Conservation (phyloP, 2,329 filamentous ascomycete species). For the Alternaria arbusti region DNA sequence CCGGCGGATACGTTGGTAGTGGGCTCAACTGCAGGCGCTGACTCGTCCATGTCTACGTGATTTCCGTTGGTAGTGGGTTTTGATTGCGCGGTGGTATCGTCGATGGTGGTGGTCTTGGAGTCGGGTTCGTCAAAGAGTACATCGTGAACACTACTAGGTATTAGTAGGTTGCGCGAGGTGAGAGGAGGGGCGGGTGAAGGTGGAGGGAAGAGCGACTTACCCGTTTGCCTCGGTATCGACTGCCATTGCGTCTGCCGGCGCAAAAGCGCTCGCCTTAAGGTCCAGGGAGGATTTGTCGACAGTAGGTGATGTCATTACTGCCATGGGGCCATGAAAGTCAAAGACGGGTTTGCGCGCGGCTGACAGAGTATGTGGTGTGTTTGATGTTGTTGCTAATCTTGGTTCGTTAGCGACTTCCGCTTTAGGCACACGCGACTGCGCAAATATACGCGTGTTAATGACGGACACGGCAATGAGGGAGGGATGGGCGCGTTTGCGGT, state of each 20-base stretch:
- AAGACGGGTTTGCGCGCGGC: constrained; percentile 30
- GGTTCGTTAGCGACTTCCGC: constrained; percentile 22
- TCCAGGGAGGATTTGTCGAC: constrained; percentile 51
- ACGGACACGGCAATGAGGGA: constrained; percentile 3
- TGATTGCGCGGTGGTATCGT: constrained; percentile 28
- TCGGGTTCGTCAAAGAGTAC: constrained; percentile 46
- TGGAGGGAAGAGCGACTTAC: constrained; percentile 57
- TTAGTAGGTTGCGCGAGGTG: constrained; percentile 21
- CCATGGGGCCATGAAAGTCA: constrained; percentile 48
- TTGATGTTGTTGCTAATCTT: constrained; percentile 20
- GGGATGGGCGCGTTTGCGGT: constrained; percentile 19
- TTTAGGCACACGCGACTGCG: constrained; percentile 23
- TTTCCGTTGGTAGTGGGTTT: constrained; percentile 42
- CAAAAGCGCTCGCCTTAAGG: constrained; percentile 58
- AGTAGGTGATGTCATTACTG: constrained; percentile 49
- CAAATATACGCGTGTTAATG: constrained; percentile 21
- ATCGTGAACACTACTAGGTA: constrained; percentile 37
- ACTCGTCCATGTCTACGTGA: constrained; percentile 27
- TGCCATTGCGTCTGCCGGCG: constrained; percentile 59
- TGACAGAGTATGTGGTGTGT: constrained; percentile 14
- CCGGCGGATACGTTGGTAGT: constrained; percentile 51
- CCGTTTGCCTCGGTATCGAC: constrained; percentile 63
- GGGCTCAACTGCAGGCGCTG: constrained; percentile 41
- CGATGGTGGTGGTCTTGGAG: constrained; percentile 20
- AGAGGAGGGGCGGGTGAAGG: constrained; percentile 13